Evolutionary conservation across 805 yeast genomes (phyloP).

Genomic region (Pichia exigua): DNA sequence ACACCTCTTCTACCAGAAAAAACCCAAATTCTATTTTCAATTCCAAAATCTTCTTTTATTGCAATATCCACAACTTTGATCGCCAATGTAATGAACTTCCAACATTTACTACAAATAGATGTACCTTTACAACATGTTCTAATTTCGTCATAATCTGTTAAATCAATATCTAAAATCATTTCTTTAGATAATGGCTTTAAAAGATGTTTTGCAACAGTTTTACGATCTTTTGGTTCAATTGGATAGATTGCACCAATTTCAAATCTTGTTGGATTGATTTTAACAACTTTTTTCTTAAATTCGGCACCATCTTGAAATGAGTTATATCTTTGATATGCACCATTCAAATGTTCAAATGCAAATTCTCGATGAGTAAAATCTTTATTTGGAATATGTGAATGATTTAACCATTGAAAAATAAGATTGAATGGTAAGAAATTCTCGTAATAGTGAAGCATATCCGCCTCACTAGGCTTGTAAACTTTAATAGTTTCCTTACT

Average conservation of each 20-base stretch:
- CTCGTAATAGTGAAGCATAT: conserved; percentile 66
- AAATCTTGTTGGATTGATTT: conserved; percentile 78
- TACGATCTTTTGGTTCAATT: conserved; percentile 80
- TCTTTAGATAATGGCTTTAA: conserved; percentile 82
- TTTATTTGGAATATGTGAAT: conserved; percentile 62
- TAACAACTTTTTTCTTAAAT: conserved; percentile 68
- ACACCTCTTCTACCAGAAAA: conserved; percentile 98
- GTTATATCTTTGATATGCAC: conserved; percentile 85
- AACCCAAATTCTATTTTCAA: conserved; percentile 82
- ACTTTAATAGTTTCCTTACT: neutral
- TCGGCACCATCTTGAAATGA: conserved; percentile 62
- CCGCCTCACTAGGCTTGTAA: conserved; percentile 21
- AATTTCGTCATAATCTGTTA: conserved; percentile 90
- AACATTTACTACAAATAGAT: conserved; percentile 78
- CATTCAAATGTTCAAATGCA: conserved; percentile 83
- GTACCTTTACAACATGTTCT: conserved; percentile 92
- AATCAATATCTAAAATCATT: conserved; percentile 91
- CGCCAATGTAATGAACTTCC: conserved; percentile 88
- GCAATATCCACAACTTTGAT: conserved; percentile 65
- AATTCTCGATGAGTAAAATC: conserved; percentile 88
- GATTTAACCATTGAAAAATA: conserved; percentile 85
- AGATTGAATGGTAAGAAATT: conserved; percentile 67
- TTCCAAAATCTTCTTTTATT: conserved; percentile 82
- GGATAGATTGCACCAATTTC: conserved; percentile 92
- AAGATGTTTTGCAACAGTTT: conserved; percentile 62